Conservation (phyloP, 805 yeast species). For the Kodamaea kaohsiungensis region DNA sequence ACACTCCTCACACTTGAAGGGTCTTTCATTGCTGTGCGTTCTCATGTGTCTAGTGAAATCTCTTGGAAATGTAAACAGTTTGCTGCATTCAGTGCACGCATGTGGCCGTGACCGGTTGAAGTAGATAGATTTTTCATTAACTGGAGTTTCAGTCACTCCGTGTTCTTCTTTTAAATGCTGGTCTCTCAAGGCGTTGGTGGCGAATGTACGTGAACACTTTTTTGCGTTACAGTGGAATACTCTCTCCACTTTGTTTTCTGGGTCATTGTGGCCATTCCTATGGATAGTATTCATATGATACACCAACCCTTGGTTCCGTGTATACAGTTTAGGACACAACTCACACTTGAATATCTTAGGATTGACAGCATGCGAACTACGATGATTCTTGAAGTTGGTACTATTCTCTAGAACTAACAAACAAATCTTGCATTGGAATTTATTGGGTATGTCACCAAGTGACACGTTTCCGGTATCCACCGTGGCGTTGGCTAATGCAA, state of each 20-base stretch:
- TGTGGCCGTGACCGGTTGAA: conserved; percentile 21
- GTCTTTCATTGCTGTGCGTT: conserved; percentile 58
- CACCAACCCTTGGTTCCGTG: conserved; percentile 19
- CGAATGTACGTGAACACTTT: conserved; percentile 17
- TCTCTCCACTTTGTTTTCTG: not conserved
- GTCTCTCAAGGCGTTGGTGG: conserved; percentile 11
- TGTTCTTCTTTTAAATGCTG: conserved; percentile 8
- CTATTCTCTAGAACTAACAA: conserved; percentile 2
- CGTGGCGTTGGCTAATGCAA: not conserved
- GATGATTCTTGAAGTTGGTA: conserved; percentile 11
- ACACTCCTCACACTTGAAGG: conserved; percentile 52
- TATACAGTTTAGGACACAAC: conserved; percentile 13
- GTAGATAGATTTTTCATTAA: conserved; percentile 2
- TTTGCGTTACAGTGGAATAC: conserved; percentile 14
- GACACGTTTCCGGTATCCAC: not conserved
- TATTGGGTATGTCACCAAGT: not conserved
- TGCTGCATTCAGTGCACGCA: conserved; percentile 20
- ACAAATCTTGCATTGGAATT: not conserved
- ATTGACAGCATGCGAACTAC: conserved; percentile 10
- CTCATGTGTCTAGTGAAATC: conserved; percentile 53
- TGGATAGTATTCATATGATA: conserved; percentile 9
- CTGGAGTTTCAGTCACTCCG: not conserved
- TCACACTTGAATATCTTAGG: conserved; percentile 9
- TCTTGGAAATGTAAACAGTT: conserved; percentile 17
- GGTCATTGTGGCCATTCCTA: conserved; percentile 7